Percentiles rank a stretch among this genome's conserved stretches.
Conservation (phyloP, 2,329 filamentous ascomycete species). For the Colletotrichum sp. region DNA sequence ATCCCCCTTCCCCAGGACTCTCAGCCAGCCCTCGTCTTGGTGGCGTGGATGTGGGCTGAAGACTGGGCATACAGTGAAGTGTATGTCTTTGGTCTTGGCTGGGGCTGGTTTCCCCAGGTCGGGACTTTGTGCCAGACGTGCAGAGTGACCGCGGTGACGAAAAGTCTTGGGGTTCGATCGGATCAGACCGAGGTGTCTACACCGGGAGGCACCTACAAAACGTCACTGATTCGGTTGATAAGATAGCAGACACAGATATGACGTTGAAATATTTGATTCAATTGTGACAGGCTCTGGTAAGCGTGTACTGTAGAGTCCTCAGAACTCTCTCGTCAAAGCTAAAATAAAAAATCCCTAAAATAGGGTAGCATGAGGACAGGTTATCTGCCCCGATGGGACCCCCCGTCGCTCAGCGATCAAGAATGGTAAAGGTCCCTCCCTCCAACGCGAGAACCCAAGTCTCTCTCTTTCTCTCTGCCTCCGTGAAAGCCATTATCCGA, state of each 20-base stretch:
- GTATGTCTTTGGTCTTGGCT: not conserved
- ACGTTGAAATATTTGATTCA: not conserved
- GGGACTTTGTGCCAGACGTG: not conserved
- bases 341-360: not conserved
- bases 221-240: not conserved
- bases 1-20: not conserved
- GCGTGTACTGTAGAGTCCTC: constrained; percentile 3
- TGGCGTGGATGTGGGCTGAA: not conserved
- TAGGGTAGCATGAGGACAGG: not conserved
- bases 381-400: not conserved
- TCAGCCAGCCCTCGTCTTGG: not conserved
- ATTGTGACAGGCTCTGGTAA: constrained; percentile 1
- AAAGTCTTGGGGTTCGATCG: not conserved
- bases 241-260: not conserved
- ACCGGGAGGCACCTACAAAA: not conserved
- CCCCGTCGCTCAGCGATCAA: constrained; percentile 8
- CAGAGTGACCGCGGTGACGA: not conserved
- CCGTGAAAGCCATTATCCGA: not conserved
- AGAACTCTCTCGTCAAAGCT: not conserved
- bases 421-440: not conserved
- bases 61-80: not conserved
- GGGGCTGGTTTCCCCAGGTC: not conserved
- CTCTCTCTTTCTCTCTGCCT: not conserved
- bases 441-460: not conserved
- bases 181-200: constrained; percentile 1